Conservation (phyloP, 805 yeast species). For the Diddensiella transvaalensis region DNA sequence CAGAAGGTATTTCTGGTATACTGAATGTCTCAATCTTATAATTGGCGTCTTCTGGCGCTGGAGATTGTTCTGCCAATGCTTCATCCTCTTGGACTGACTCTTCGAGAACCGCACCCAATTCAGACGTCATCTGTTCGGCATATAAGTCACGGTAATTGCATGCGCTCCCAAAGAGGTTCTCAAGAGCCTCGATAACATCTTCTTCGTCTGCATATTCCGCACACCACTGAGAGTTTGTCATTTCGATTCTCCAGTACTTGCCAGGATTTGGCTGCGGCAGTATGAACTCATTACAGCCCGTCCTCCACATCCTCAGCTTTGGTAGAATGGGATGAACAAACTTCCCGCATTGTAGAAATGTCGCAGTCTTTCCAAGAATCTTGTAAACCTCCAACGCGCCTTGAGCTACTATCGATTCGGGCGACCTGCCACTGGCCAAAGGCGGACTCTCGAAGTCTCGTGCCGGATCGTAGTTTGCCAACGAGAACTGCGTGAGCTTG, state of each 20-base stretch:
- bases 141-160: slow-evolving; percentile 12
- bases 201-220: slow-evolving; percentile 4
- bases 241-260: slow-evolving; percentile 61
- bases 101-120: too few species aligned
- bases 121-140: neutral
- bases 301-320: slow-evolving; percentile 53
- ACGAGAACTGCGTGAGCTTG: slow-evolving; percentile 19
- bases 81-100: slow-evolving; percentile 5
- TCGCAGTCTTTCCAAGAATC: slow-evolving; percentile 52
- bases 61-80: neutral
- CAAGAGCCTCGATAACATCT: slow-evolving; percentile 14
- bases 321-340: slow-evolving; percentile 75
- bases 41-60: neutral
- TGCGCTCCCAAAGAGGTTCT: slow-evolving; percentile 16
- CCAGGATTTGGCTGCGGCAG: slow-evolving; percentile 71
- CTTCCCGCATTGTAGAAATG: slow-evolving; percentile 63
- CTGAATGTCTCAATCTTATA: neutral
- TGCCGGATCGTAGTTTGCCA: neutral
- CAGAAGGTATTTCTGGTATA: neutral
- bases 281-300: slow-evolving; percentile 47
- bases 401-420: slow-evolving; percentile 44
- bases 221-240: slow-evolving; percentile 23
- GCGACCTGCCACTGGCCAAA: slow-evolving; percentile 5
- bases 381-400: slow-evolving; percentile 60
- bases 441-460: slow-evolving; percentile 20